Conservation (phyloP, 345 rosid genomes). For the Eucalyptus dawsonii region DNA sequence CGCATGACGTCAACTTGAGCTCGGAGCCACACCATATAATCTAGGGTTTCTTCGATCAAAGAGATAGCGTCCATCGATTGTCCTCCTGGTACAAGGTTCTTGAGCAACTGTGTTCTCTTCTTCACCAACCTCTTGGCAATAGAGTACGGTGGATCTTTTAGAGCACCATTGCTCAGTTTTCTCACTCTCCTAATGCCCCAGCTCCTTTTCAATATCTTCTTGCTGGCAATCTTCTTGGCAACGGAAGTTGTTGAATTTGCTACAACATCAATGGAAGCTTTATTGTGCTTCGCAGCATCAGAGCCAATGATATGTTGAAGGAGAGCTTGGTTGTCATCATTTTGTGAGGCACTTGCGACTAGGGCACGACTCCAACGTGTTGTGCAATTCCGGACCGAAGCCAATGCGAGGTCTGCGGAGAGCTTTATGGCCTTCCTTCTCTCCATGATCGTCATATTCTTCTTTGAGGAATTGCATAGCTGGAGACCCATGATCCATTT, state of each 20-base stretch:
- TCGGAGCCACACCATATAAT: slow-evolving; percentile 57
- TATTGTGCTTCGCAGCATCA: not conserved
- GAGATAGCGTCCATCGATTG: slow-evolving; percentile 38
- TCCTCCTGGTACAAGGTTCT: slow-evolving; percentile 71
- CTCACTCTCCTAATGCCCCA: slow-evolving; percentile 1
- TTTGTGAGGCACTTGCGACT: slow-evolving; percentile 32
- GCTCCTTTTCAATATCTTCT: slow-evolving; percentile 50
- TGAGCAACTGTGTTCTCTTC: slow-evolving; percentile 47
- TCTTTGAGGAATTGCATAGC: slow-evolving; percentile 17
- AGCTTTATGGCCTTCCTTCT: slow-evolving; percentile 73
- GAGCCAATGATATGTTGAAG: slow-evolving; percentile 34
- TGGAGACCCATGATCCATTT: slow-evolving; percentile 69
- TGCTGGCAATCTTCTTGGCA: slow-evolving; percentile 35
- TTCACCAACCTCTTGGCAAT: slow-evolving; percentile 29
- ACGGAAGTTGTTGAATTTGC: not conserved
- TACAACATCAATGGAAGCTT: not conserved
- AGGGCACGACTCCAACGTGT: slow-evolving; percentile 84
- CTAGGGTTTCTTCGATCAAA: slow-evolving; percentile 78
- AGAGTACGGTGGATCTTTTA: not conserved
- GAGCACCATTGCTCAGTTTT: slow-evolving; percentile 1
- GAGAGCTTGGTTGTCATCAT: slow-evolving; percentile 11
- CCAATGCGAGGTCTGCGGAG: slow-evolving; percentile 85
- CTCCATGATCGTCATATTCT: slow-evolving; percentile 32
- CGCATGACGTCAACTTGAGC: slow-evolving; percentile 82
- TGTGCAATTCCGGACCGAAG: slow-evolving; percentile 52